phyloP scores from a whole-genome alignment of 1,139 yeast genomes.

The Hanseniaspora gamundiae region DNA sequence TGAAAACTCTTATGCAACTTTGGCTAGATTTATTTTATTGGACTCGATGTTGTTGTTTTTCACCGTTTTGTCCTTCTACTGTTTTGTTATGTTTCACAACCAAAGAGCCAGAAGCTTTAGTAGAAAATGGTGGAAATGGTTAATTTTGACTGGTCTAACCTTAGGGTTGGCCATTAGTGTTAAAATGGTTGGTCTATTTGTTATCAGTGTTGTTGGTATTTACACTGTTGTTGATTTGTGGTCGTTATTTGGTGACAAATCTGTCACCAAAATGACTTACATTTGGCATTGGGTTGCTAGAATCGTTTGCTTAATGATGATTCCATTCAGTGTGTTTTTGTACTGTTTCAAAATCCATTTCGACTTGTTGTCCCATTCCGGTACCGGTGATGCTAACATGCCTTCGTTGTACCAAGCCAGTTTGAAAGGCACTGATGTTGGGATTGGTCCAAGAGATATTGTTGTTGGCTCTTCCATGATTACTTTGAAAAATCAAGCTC shows the following conservation, averaged over 20 bases:
- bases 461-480: constrained; percentile 65
- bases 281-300: constrained; percentile 55
- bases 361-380: constrained; percentile 57
- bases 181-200: constrained; percentile 75
- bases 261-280: constrained; percentile 39
- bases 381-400: constrained; percentile 97
- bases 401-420: constrained; percentile 94
- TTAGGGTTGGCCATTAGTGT: constrained; percentile 76
- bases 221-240: constrained; percentile 66
- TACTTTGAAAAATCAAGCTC: constrained; percentile 81
- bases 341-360: constrained; percentile 63
- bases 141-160: constrained; percentile 58
- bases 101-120: constrained; percentile 53
- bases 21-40: constrained; percentile 82
- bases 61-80: constrained; percentile 72
- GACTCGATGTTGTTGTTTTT: constrained; percentile 95
- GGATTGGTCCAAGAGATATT: constrained; percentile 81
- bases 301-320: constrained; percentile 42
- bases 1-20: constrained; percentile 77
- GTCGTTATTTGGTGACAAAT: constrained; percentile 50
- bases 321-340: constrained; percentile 53
- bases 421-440: constrained; percentile 65
- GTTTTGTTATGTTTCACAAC: constrained; percentile 70
- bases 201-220: constrained; percentile 63
- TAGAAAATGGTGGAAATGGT: constrained; percentile 92